Evolutionary conservation across 2,329 filamentous ascomycete genomes (phyloP), one percentile per base, ranked within the genome.

Genomic region (Beauveria sp.): DNA sequence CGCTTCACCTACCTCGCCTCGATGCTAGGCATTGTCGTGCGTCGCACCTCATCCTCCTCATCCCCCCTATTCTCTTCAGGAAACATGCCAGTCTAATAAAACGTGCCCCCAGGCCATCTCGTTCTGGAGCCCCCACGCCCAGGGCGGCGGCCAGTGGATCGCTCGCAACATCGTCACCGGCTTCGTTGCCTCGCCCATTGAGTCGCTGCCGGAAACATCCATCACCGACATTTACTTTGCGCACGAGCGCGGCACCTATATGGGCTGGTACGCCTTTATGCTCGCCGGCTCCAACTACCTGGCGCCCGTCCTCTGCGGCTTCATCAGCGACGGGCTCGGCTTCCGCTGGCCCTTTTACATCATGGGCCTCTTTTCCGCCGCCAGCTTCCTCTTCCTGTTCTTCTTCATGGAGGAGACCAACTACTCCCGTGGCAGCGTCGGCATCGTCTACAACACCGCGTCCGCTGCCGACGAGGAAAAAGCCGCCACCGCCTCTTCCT

Each of bases 331-430:
- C 14, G 68, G 72, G 5, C 67, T 75, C 58, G 75, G 75, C 12
- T 77, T 73, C 67, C 67, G 70, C 58, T 77, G 76, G 75, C 74
- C 76, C 3, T 77, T 79, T 65, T 78, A 77, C 68, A 75, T 75
- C 68, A 72, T 74, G 4, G 70, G 71, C 3, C 73, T 78, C 38
- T 75, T 78, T 60, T 71, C 72, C 54, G 74, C 65, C 1, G 70
- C 65, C 0, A 70, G 70, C 4, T 72, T 72, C 14, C 46, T 77
- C 0, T 73, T 78, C 40, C 62, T 78, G 0, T 83, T 86, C 67
- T 72, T 86, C 62, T 81, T 86, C 66, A 81, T 85, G 63, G 83
- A 86, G 64, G 84, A 87, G 67, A 83, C 82, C 7, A 78, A 79
- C 16, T 86, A 86, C 65, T 71, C 76, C 49, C 73, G 79, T 22